Evolutionary conservation across 352 stramenopile species (phyloP).

Genomic region (Vaucheria bursata): DNA sequence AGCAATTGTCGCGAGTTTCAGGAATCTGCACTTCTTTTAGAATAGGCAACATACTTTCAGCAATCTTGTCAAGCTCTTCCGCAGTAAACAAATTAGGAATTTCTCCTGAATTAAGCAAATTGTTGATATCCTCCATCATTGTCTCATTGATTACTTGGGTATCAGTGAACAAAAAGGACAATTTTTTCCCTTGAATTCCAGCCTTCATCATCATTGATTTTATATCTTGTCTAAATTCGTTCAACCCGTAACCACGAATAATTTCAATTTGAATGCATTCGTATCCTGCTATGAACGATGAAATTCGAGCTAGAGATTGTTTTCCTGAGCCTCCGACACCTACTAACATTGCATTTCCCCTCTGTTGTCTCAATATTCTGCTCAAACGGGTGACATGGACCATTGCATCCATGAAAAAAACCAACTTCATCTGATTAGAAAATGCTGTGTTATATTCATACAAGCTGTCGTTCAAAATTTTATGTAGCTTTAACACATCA

Average conservation of each 20-base stretch:
- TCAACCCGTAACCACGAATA: constrained; percentile 71
- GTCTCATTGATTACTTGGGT: constrained; percentile 85
- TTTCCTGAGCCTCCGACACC: constrained; percentile 85
- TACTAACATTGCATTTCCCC: constrained; percentile 89
- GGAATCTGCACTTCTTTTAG: constrained; percentile 71
- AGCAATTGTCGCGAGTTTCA: constrained; percentile 78
- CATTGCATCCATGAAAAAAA: constrained; percentile 87
- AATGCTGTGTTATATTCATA: constrained; percentile 87
- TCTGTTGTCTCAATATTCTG: constrained; percentile 76
- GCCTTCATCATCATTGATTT: constrained; percentile 83
- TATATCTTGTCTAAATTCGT: constrained; percentile 81
- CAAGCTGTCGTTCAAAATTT: constrained; percentile 74
- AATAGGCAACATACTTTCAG: constrained; percentile 78
- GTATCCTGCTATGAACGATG: constrained; percentile 76
- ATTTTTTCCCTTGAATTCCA: constrained; percentile 62
- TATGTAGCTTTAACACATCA: constrained; percentile 63
- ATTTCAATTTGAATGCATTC: constrained; percentile 84
- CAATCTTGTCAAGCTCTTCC: constrained; percentile 84
- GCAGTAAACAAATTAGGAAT: constrained; percentile 83
- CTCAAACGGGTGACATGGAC: constrained; percentile 72
- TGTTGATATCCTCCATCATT: constrained; percentile 92
- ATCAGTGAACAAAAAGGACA: constrained; percentile 85
- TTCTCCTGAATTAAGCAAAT: constrained; percentile 88
- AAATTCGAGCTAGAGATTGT: constrained; percentile 78
- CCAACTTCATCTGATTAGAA: constrained; percentile 86